phyloP scores from a whole-genome alignment of 2,329 filamentous ascomycete species.

The Pyrenophora tritici-repentis region DNA sequence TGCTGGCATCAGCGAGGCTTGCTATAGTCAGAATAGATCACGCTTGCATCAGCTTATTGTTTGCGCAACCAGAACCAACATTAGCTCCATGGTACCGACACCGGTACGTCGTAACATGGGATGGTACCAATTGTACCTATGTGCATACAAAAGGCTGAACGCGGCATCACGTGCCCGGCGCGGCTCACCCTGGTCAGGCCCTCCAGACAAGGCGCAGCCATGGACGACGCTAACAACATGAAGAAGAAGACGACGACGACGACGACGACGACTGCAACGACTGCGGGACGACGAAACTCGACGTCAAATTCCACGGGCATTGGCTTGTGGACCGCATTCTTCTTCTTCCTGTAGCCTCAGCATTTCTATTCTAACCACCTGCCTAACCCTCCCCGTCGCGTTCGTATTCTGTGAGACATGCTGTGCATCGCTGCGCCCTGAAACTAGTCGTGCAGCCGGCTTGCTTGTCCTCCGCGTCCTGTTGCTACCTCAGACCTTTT shows the following conservation, averaged over 20 bases:
- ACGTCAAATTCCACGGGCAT: too few species aligned
- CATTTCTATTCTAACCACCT: not conserved
- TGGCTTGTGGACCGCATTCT: too few species aligned
- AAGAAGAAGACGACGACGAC: not conserved
- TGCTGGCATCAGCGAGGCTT: not conserved
- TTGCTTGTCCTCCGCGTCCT: slow-evolving; percentile 13
- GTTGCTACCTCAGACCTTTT: slow-evolving; percentile 11
- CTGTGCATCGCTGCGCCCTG: slow-evolving; percentile 27
- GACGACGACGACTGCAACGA: not conserved
- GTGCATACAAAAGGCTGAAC: not conserved
- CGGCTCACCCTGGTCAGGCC: too few species aligned
- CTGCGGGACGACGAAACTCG: not conserved
- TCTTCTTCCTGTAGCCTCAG: too few species aligned
- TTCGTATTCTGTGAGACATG: slow-evolving; percentile 17
- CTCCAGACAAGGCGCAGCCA: too few species aligned
- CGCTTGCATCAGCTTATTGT: too few species aligned
- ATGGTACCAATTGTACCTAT: too few species aligned
- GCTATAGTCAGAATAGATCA: too few species aligned
- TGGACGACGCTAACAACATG: too few species aligned
- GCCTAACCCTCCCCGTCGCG: not conserved
- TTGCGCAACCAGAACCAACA: too few species aligned
- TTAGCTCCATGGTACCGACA: not conserved
- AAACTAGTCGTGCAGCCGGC: slow-evolving; percentile 30
- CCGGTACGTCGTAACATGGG: too few species aligned
- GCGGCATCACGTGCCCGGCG: not conserved